A percentile compares a stretch with the other conserved stretches of the same genome.
These are phyloP conservation scores for Pseudognaphalium luteoalbum DNA, from an alignment of 129 eudicot genomes.

Conservation along the genomic window DNA sequence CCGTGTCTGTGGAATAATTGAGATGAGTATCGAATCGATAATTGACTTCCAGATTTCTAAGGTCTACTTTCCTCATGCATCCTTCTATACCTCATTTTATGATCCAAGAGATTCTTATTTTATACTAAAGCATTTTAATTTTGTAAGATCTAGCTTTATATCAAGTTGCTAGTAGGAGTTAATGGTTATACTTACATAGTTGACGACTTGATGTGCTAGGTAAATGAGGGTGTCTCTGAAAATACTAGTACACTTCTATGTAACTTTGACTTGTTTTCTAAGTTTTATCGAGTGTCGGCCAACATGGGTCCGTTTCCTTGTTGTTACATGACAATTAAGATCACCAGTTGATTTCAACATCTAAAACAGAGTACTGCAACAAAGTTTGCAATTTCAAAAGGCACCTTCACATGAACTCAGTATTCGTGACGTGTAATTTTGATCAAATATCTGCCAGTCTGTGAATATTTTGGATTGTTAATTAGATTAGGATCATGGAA, in stretches of 20 bases:
- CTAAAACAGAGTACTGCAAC: neutral
- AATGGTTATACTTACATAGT: neutral
- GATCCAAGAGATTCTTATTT: neutral
- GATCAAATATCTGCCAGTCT: neutral
- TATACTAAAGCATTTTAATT: neutral
- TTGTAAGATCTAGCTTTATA: neutral
- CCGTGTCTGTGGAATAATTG: neutral
- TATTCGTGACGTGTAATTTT: neutral
- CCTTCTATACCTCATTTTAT: neutral
- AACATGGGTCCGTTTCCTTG: neutral
- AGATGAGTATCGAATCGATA: neutral
- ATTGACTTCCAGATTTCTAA: neutral
- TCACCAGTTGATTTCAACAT: neutral
- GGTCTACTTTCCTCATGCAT: neutral
- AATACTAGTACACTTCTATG: neutral
- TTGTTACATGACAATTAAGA: neutral
- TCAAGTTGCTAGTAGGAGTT: neutral
- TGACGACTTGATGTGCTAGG: neutral
- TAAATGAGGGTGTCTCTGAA: neutral
- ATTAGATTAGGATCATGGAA: neutral
- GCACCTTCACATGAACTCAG: neutral
- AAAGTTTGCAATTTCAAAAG: neutral
- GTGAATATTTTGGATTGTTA: neutral
- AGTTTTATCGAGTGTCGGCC: neutral
- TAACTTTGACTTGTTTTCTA: neutral